These are phyloP conservation scores for Fennellomyces sp. DNA, from an alignment of 371 early-diverging fungal species.

Conservation along the genomic window DNA sequence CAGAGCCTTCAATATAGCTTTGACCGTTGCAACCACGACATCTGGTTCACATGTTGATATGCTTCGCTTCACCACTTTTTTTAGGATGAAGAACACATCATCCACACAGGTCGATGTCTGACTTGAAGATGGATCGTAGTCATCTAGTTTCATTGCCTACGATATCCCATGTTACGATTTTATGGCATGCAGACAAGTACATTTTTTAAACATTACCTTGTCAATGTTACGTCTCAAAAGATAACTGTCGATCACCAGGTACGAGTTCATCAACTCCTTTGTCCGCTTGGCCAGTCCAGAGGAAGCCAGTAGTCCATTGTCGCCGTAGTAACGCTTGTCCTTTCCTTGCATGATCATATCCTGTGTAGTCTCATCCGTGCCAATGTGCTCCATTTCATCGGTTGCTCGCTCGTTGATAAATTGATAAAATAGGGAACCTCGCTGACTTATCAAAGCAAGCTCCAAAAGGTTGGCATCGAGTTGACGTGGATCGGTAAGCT, in stretches of 20 bases:
- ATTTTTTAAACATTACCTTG: constrained; percentile 52
- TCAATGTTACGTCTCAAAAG: constrained; percentile 73
- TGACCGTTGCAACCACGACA: constrained; percentile 64
- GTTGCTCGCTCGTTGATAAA: constrained; percentile 70
- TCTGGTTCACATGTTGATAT: constrained; percentile 76
- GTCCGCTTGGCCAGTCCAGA: constrained; percentile 66
- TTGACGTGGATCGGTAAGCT: constrained; percentile 71
- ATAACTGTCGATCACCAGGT: constrained; percentile 74
- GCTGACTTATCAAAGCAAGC: constrained; percentile 79
- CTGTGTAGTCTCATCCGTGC: constrained; percentile 25
- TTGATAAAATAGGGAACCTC: constrained; percentile 74
- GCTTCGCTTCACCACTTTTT: constrained; percentile 73
- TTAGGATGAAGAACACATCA: constrained; percentile 90
- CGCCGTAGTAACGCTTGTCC: constrained; percentile 49
- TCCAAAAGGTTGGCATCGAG: constrained; percentile 76
- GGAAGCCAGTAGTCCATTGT: constrained; percentile 49
- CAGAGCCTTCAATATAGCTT: constrained; percentile 58
- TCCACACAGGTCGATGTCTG: constrained; percentile 85
- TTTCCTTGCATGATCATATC: constrained; percentile 46
- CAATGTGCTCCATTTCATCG: constrained; percentile 46
- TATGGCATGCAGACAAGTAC: not conserved
- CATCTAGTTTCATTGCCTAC: constrained; percentile 62
- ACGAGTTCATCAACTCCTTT: constrained; percentile 69
- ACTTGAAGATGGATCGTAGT: constrained; percentile 48
- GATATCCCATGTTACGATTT: not conserved